Evolutionary conservation across 1,139 yeast genomes (phyloP).

Genomic region (Taphrina wiesneri): DNA sequence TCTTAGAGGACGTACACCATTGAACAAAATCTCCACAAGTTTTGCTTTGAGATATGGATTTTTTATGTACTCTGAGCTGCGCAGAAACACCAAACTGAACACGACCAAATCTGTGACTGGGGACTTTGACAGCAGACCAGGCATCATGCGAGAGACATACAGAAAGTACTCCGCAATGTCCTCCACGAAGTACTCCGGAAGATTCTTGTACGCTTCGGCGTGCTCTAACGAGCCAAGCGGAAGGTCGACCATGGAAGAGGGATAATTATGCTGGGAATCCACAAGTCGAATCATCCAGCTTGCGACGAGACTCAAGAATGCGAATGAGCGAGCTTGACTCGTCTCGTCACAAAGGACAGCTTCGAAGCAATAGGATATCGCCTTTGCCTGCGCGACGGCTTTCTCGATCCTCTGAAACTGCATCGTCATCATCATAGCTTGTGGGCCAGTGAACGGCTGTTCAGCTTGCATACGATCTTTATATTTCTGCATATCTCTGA

Average conservation of each 20-base stretch:
- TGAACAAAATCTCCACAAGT: slow-evolving; percentile 74
- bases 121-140: slow-evolving; percentile 41
- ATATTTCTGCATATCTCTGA: slow-evolving; percentile 58
- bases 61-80: slow-evolving; percentile 83
- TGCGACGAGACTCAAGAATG: slow-evolving; percentile 72
- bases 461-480: slow-evolving; percentile 50
- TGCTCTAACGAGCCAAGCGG: slow-evolving; percentile 58
- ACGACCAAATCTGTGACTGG: slow-evolving; percentile 55
- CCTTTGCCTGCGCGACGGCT: slow-evolving; percentile 49
- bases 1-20: slow-evolving; percentile 56
- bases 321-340: slow-evolving; percentile 67
- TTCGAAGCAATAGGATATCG: slow-evolving; percentile 57
- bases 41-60: slow-evolving; percentile 92
- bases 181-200: slow-evolving; percentile 84
- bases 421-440: slow-evolving; percentile 40
- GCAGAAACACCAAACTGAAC: slow-evolving; percentile 67
- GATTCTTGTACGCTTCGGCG: slow-evolving; percentile 60
- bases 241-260: slow-evolving; percentile 55
- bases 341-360: slow-evolving; percentile 60
- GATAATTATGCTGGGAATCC: slow-evolving; percentile 69
- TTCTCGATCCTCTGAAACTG: slow-evolving; percentile 52
- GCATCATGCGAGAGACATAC: slow-evolving; percentile 58
- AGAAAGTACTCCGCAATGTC: slow-evolving; percentile 76
- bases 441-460: slow-evolving; percentile 42
- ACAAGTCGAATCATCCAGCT: slow-evolving; percentile 69